phyloP scores from a whole-genome alignment of 2,329 filamentous ascomycete species.

The Colletotrichum theobromicola region DNA sequence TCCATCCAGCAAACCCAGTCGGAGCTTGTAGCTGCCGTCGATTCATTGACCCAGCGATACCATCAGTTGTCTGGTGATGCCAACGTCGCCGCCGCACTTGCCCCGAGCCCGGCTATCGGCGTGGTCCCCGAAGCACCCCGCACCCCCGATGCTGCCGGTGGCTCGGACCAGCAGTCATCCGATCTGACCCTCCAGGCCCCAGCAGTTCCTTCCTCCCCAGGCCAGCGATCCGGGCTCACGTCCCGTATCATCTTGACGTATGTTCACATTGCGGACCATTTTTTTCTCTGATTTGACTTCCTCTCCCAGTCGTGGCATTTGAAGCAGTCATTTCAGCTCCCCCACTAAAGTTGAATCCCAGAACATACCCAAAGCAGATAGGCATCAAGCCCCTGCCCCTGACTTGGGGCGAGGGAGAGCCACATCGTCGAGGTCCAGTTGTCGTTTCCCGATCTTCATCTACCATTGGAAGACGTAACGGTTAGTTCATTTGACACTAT shows the following conservation, averaged over 20 bases:
- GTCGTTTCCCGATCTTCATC: constrained; percentile 79
- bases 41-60: constrained; percentile 39
- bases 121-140: neutral
- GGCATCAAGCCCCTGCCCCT: constrained; percentile 91
- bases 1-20: constrained; percentile 46
- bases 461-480: constrained; percentile 82
- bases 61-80: constrained; percentile 6
- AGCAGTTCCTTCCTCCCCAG: constrained; percentile 28
- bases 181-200: constrained; percentile 26
- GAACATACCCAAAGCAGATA: constrained; percentile 90
- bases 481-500: constrained; percentile 47
- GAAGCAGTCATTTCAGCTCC: neutral
- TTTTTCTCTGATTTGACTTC: neutral
- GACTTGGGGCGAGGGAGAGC: constrained; percentile 84
- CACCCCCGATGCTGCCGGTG: constrained; percentile 17
- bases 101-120: neutral
- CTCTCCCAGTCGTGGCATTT: neutral
- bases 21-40: constrained; percentile 44
- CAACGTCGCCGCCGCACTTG: neutral
- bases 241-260: constrained; percentile 63
- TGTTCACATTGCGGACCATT: constrained; percentile 13
- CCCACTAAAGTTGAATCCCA: constrained; percentile 27
- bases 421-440: constrained; percentile 80
- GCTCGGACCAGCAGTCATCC: neutral
- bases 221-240: constrained; percentile 51